Evolutionary conservation across 768 basidiomycete genomes (phyloP), one percentile per base, ranked within the genome.

Genomic region (Termitomyces sp.): DNA sequence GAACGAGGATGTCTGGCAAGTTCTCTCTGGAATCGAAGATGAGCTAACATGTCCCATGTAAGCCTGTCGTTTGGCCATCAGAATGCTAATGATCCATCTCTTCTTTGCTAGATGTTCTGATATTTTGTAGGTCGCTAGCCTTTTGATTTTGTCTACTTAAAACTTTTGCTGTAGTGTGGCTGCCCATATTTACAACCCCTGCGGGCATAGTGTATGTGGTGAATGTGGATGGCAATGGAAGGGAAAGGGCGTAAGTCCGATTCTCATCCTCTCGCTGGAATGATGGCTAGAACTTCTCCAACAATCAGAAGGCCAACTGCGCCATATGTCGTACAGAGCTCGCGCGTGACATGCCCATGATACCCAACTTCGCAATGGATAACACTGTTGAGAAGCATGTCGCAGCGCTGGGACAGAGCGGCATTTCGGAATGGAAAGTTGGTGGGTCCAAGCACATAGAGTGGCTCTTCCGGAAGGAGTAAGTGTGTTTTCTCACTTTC

Each of bases 31-130:
- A n/a, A 81, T 84, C 48, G 87, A 87, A 66, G 79, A 83, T 44
- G 88, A 89, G 63, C 69, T 90, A 48, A 82, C 74, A 16, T 91
- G 89, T 69, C 82, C 89, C 1, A 87, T 91, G 89, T 90, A 68
- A 47, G 87, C 78, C 24, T 37, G 33, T 24, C 27, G 14, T 57
- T 33, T 13, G 14, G 50, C 49, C 40, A 48, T 33, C 14, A 58
- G 40, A 49, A 65, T 45, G 22, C 2, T 32, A 20, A 46, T n/a
- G n/a, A 22, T 37, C 32, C 22, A 53, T 55, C 37, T 50, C 16
- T 49, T 36, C 51, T 46, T 54, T 53, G 58, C 5, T 60, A 91
- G 89, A 67, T 91, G 89, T 60, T 88, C 74, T 69, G 88, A 91
- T 65, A 72, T 89, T 32, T 76, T 89, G 89, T 87, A 68, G 65